These are phyloP conservation scores for Luvunga scandens DNA, from an alignment of 345 rosid genomes.

Conservation along the genomic window DNA sequence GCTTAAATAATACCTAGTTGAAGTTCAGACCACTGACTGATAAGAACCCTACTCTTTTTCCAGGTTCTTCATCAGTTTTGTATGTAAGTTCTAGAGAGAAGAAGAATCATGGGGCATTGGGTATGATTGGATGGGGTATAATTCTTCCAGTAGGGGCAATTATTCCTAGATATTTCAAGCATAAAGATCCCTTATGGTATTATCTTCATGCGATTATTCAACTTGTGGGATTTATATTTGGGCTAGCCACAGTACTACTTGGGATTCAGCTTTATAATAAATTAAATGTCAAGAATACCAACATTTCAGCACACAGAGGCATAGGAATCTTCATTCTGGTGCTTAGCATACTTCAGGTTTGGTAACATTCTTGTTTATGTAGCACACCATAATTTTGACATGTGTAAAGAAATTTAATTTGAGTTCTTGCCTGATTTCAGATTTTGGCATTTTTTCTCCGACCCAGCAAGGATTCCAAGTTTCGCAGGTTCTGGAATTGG, in stretches of 20 bases:
- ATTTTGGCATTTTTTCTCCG: conserved; percentile 75
- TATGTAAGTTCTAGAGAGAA: conserved; percentile 37
- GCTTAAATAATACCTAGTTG: not conserved
- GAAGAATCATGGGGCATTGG: conserved; percentile 74
- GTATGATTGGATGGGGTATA: conserved; percentile 71
- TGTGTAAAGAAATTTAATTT: not conserved
- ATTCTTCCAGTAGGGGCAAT: conserved; percentile 80
- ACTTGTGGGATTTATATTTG: conserved; percentile 64
- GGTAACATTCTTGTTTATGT: not conserved
- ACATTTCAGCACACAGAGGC: conserved; percentile 68
- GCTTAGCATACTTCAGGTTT: conserved; percentile 81
- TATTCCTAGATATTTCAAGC: conserved; percentile 72
- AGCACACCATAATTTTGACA: not conserved
- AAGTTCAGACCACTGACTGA: not conserved
- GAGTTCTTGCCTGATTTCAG: conserved; percentile 31
- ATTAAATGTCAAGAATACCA: conserved; percentile 31
- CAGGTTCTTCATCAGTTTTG: conserved; percentile 42
- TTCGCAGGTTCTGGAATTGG: conserved; percentile 79
- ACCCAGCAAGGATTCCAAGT: conserved; percentile 69
- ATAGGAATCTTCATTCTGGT: conserved; percentile 74
- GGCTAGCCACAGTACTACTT: conserved; percentile 56
- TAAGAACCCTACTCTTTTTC: not conserved
- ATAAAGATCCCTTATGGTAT: conserved; percentile 86
- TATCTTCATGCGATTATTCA: conserved; percentile 70
- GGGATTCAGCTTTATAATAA: conserved; percentile 62